Conservation (phyloP, 2,329 filamentous ascomycete genomes). For the Lasiodiplodia hormozganensis region DNA sequence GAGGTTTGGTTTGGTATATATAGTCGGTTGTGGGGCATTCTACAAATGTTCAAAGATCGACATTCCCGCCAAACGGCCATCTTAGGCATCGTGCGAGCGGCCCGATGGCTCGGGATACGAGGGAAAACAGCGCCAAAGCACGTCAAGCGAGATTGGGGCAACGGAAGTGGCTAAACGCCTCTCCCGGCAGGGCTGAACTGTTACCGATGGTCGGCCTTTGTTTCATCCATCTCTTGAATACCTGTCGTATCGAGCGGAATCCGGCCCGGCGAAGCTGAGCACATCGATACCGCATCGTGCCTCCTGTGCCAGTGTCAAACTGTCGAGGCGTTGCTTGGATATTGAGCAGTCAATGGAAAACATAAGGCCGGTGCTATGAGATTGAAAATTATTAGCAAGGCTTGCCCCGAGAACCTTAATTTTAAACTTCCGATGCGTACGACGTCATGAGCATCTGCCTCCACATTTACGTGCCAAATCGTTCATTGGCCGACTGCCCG, state of each 20-base stretch:
- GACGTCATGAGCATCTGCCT: conserved; percentile 1
- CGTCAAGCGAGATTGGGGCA: conserved; percentile 7
- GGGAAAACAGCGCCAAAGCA: background rate
- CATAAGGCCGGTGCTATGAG: background rate
- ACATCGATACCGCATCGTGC: background rate
- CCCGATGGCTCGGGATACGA: conserved; percentile 11
- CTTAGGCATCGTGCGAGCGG: conserved; percentile 8
- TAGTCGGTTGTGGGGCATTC: background rate
- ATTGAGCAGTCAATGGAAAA: background rate
- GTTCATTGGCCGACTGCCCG: too few relatives aligned
- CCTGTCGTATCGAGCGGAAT: background rate
- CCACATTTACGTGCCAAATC: background rate
- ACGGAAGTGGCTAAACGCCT: conserved; percentile 23
- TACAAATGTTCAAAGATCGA: conserved; percentile 11
- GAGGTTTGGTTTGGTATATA: background rate
- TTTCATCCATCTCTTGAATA: background rate
- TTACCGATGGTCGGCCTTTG: background rate
- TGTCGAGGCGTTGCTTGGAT: background rate
- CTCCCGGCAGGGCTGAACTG: conserved; percentile 11
- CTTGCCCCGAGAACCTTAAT: background rate
- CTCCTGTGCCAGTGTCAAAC: background rate
- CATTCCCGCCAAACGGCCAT: conserved; percentile 1
- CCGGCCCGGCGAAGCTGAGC: background rate
- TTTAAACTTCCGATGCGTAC: background rate
- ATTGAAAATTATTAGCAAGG: background rate